Evolutionary conservation across 306 rosid species (phyloP).

Genomic region (Castanospermum australe): DNA sequence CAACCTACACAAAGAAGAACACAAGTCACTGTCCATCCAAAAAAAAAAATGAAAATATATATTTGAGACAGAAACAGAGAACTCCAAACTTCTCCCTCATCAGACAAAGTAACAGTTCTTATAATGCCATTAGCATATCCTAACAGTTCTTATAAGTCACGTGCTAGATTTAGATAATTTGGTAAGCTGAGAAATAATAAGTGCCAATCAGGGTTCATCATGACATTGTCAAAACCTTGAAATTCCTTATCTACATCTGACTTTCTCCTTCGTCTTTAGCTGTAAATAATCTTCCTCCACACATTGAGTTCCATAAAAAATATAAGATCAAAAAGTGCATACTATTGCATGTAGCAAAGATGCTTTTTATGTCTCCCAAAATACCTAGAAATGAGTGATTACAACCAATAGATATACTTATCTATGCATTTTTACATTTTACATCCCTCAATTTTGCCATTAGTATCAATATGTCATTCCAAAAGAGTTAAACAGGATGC

Average conservation of each 20-base stretch:
- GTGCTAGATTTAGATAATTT: too few relatives aligned
- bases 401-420: background rate
- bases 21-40: background rate
- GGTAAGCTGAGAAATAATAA: too few relatives aligned
- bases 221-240: background rate
- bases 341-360: background rate
- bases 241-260: background rate
- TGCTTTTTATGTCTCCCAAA: too few relatives aligned
- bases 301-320: too few relatives aligned
- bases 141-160: too few relatives aligned
- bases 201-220: background rate
- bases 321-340: background rate
- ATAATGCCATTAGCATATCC: background rate
- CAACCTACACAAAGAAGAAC: constrained; percentile 49
- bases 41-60: too few relatives aligned
- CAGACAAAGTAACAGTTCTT: background rate
- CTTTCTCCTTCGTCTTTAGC: background rate
- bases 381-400: background rate
- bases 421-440: background rate
- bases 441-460: background rate
- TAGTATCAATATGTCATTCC: background rate
- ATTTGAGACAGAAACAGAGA: background rate
- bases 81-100: background rate
- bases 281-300: background rate
- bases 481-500: background rate